Base-by-base conservation (phyloP, 139 green algal genomes). In the Diplosphaera chodatii region DNA sequence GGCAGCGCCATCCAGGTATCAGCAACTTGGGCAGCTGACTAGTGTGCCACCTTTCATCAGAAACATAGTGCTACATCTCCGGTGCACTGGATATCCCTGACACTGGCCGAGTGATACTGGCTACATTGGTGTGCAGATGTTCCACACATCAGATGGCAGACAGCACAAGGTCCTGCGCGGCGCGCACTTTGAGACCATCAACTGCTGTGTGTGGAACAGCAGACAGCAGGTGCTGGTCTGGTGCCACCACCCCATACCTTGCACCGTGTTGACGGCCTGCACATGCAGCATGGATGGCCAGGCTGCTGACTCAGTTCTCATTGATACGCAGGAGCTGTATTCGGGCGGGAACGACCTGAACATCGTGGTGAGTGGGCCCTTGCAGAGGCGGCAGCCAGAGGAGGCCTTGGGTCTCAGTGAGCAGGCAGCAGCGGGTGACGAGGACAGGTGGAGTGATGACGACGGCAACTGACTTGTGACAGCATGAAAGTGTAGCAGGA, bases 281-380 rank as follows among this genome's bases (percentile, higher is more conserved):
- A n/a, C n/a, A n/a, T n/a, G n/a, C n/a, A n/a, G n/a, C n/a, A n/a
- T n/a, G n/a, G n/a, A n/a, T n/a, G n/a, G n/a, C n/a, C n/a, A n/a
- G n/a, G n/a, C n/a, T n/a, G n/a, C n/a, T n/a, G 10, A 3, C 3
- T 8, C n/a, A 20, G 29, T 23, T n/a, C n/a, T n/a, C n/a, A n/a
- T n/a, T n/a, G n/a, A 33, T 37, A 8, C 34, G 29, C 74, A 89
- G 25, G 85, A 96, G 74, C 75, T 96, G 64, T 96, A 91, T 72
- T 92, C 64, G 27, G 91, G 84, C 1, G 68, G 64, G 10, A 83
- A 82, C 23, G 91, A 96, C 48, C 67, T 74, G 5, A 73, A 77
- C 32, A 71, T 97, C 0, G 62, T 90, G 15, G 83, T 86, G n/a
- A 96, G 91, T 89, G 70, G 62, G 34, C 79, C 88, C 8, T 4